Evolutionary conservation across 192 early-diverging fungal genomes (phyloP), one percentile per base, ranked within the genome.

Genomic region (Paraglomus brasilianum): DNA sequence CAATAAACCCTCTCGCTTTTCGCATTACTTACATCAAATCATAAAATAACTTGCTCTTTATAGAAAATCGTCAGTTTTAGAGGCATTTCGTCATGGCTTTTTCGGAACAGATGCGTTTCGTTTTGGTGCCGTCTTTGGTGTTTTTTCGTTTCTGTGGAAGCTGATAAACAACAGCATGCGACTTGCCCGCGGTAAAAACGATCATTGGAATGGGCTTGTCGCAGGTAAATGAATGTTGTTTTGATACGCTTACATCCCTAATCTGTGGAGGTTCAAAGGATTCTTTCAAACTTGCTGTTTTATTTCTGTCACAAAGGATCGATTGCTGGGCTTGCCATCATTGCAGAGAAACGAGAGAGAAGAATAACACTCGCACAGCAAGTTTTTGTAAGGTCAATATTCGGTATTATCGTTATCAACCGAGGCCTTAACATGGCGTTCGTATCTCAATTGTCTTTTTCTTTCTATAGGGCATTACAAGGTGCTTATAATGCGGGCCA

Each of bases 111-210:
- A 87, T 60, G 77, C 87, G 1, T 36, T 82, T 47, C 89, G 89
- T 13, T 92, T 93, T 71, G 90, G 83, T 39, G 76, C 78, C n/a
- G 88, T 88, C 80, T 81, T 93, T 82, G 91, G 88, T n/a, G 76
- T 74, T 46, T 93, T 93, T 72, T 80, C 90, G 10, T 83, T 91
- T 46, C 38, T 88, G 9, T 93, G 88, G 88, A 91, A 89, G 66
- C 73, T 86, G 24, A 76, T 92, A 65, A 88, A 86, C 69, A 91
- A 91, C 72, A 70, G 78, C 7, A 64, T 92, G 49, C 75, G 77
- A 30, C 74, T 80, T 10, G 69, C 75, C 42, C 72, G 85, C 38
- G 77, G 77, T 15, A 81, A 78, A 69, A 82, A 86, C 38, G 85
- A 86, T 72, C 69, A 80, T 51, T 67, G 82, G 53, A 84, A 86